Base-by-base conservation (phyloP, 805 yeast species). In the Candida alai region DNA sequence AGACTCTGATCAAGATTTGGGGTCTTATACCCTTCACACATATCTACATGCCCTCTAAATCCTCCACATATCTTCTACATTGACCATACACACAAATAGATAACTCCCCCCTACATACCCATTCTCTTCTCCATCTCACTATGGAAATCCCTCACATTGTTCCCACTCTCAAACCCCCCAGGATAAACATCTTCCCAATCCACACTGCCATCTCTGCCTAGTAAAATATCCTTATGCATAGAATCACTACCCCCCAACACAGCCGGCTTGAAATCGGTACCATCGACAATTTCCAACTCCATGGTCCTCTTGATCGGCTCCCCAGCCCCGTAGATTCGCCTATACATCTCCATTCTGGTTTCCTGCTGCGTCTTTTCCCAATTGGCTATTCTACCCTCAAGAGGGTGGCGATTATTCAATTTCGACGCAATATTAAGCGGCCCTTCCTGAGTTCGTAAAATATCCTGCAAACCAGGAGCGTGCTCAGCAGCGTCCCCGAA, bases 131-230 rank as follows among this genome's bases (percentile, higher is more conserved):
- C 93, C 70, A 87, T 70, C 48, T 81, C 87, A 11, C 78, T 52
- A 55, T 86, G 95, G 65, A 87, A 74, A 49, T 80, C 85, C 40
- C 43, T 46, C 18, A 54, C 65, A 26, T 57, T 52, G 18, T 54
- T 44, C 1, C 69, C 69, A 18, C 56, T 54, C 43, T 65, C 70
- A 42, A 67, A 53, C 33, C 75, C 74, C 53, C 73, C 82, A 18
- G 69, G 68, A 57, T 89, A 89, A 14, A 90, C 73, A 51, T 93
- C 97, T 51, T 93, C 97, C 97, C 97, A 90, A 49, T 86, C 96
- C 26, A 90, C 64, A 11, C 76, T 59, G 14, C 80, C 60, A 39
- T 93, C 97, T 51, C 75, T 80, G 62, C 85, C 85, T 52, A 77
- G 56, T 38, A 93, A 68, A 34, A 93, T 84, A 52, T 89, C 96